These are phyloP conservation scores for Plenodomus biglobosus DNA, from an alignment of 2,329 filamentous ascomycete genomes.

Conservation along the genomic window DNA sequence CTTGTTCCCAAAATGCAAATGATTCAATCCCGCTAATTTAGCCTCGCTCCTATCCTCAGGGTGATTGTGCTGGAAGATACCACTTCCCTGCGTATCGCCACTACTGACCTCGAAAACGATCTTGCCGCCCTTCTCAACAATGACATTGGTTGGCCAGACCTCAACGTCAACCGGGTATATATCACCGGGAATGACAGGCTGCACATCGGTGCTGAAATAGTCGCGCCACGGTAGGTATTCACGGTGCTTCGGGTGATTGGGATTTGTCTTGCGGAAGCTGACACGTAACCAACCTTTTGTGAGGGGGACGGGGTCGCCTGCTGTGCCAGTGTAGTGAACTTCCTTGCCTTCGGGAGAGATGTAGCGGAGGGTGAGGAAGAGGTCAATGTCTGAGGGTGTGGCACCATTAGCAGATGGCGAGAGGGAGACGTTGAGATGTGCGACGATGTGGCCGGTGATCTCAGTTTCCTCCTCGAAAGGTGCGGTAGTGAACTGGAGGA, in stretches of 20 bases:
- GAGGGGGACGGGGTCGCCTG: slow-evolving; percentile 64
- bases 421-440: slow-evolving; percentile 64
- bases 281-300: slow-evolving; percentile 66
- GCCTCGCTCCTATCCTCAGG: slow-evolving; percentile 50
- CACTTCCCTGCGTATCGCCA: slow-evolving; percentile 61
- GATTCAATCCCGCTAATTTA: slow-evolving; percentile 54
- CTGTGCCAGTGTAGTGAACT: slow-evolving; percentile 66
- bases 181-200: slow-evolving; percentile 56
- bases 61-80: slow-evolving; percentile 58
- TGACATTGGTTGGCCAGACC: slow-evolving; percentile 65
- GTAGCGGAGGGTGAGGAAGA: slow-evolving; percentile 64
- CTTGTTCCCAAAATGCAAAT: slow-evolving; percentile 55
- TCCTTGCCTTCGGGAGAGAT: slow-evolving; percentile 58
- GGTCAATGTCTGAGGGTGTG: slow-evolving; percentile 59
- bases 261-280: slow-evolving; percentile 58
- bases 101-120: slow-evolving; percentile 58
- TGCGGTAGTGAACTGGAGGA: slow-evolving; percentile 60
- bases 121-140: slow-evolving; percentile 55
- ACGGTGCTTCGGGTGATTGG: slow-evolving; percentile 54
- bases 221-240: slow-evolving; percentile 60
- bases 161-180: slow-evolving; percentile 64
- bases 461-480: slow-evolving; percentile 66
- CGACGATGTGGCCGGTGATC: slow-evolving; percentile 68
- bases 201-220: slow-evolving; percentile 57
- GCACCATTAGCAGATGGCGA: slow-evolving; percentile 44